Evolutionary conservation across 148 eudicot species (phyloP), one percentile per base, ranked within the genome.

Genomic region (Camellia japonica): DNA sequence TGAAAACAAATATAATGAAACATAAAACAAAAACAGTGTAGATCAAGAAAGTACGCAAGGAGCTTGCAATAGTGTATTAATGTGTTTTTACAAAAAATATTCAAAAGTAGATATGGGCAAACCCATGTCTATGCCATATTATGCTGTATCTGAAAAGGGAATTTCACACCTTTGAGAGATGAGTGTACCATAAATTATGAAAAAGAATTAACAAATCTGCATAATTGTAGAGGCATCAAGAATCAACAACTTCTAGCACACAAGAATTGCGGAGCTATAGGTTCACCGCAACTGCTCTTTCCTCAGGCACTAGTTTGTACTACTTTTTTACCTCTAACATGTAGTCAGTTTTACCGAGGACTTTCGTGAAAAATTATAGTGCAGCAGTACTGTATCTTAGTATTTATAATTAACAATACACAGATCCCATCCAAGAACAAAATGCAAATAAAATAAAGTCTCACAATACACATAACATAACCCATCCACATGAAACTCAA

Each of bases 1-100:
- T 30, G 38, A 30, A 30, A 30, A 30, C 38, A 30, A 30, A 30
- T 1, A 30, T 30, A 30, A 30, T 30, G 38, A 30, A 30, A 30
- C 38, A 30, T 30, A 30, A 30, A 6, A 68, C 42, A 65, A 68
- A 44, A 15, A 41, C 15, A n/a, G 71, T 0, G 19, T 19, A 41
- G 71, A 68, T 68, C 71, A 68, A 43, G 51, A 68, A 43, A 68
- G 8, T 68, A 68, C 42, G 19, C 71, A 68, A 68, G 71, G 51
- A 68, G 15, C 71, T 41, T 42, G 20, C 20, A 41, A 10, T 42
- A 49, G 71, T 20, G 12, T 38, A 38, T 68, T 16, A 68, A 51
- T 51, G 9, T 51, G 9, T 51, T 51, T 51, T 51, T 9, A 5
- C 13, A 68, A n/a, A 9, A 68, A 68, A 43, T 43, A 42, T n/a